Base-by-base conservation (phyloP, 148 eudicot species). In the Nepenthes mirabilis region DNA sequence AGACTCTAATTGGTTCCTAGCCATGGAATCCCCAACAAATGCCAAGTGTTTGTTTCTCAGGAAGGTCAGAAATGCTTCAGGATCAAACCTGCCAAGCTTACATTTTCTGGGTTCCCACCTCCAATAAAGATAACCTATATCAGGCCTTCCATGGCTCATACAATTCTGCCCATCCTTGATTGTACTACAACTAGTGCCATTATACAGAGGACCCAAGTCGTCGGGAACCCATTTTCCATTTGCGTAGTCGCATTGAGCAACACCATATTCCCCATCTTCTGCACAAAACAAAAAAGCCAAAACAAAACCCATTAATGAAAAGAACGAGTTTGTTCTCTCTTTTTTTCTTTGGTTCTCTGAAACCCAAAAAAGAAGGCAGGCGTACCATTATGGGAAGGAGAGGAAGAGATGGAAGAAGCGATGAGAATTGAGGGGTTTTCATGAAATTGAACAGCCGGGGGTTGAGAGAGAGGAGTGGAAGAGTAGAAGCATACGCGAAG, bases 11-110 rank as follows among this genome's bases (percentile, higher is more conserved):
- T 93, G 98, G 70, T 93, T 93, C 59, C 98, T 80, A 40, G 95
- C 96, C 74, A 93, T 73, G 40, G 98, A 88, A 61, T 93, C 98
- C 37, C 98, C 98, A 34, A 93, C 91, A 80, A 93, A 93, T 9
- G 98, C 98, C 50, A 93, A 58, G 73, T 86, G 88, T 62, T 80
- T 88, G 58, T 77, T 79, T 48, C 64, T 58, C 14, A 81, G 52
- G 43, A 83, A 71, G 40, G 67, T 62, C 49, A 93, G 74, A 66
- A 93, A 93, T n/a, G 55, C 58, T 47, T 52, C 50, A 55, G 98
- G 98, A 14, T 80, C 83, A 58, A 93, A 88, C 79, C 87, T 78
- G 43, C 79, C 77, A 55, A 88, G 74, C 47, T 70, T 33, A 68
- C 96, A 93, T 34, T 82, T 52, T 5, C 61, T 70, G 5, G 98